Conservation (phyloP, 1,139 yeast genomes). For the Casaregolazyma suthepensis region DNA sequence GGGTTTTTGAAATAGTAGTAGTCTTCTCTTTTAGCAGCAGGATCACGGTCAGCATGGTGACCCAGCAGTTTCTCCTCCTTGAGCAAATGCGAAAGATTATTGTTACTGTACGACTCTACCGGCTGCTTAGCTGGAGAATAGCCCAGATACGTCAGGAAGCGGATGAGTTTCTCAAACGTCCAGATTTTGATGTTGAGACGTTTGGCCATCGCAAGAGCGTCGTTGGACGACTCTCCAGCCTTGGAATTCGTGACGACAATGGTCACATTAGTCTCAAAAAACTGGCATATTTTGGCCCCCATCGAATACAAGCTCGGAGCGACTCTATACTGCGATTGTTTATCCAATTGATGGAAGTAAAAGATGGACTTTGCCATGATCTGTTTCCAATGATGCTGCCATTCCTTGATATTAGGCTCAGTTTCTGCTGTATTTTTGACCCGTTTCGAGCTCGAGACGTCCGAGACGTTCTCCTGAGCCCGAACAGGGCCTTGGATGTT, state of each 20-base stretch:
- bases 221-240: conserved; percentile 46
- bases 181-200: conserved; percentile 68
- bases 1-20: conserved; percentile 73
- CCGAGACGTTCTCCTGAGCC: neutral
- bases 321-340: conserved; percentile 43
- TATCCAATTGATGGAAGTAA: conserved; percentile 73
- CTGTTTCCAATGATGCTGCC: conserved; percentile 80
- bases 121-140: conserved; percentile 17
- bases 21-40: conserved; percentile 77
- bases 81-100: conserved; percentile 54
- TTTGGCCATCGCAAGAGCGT: conserved; percentile 61
- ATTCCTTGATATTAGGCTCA: conserved; percentile 28
- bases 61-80: conserved; percentile 83
- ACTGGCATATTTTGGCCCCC: conserved; percentile 50
- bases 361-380: conserved; percentile 70
- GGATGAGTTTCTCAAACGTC: conserved; percentile 77
- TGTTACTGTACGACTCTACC: conserved; percentile 10
- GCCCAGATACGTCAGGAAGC: conserved; percentile 69
- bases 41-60: conserved; percentile 76
- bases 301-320: conserved; percentile 33
- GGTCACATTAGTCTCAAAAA: conserved; percentile 73
- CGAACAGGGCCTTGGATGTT: conserved; percentile 9
- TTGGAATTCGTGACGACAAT: conserved; percentile 62
- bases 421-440: neutral
- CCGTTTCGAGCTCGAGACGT: neutral